A percentile compares a stretch with the other conserved stretches of the same genome.
Conservation (phyloP, 495 filamentous ascomycete species). For the Geoglossum glabrum region DNA sequence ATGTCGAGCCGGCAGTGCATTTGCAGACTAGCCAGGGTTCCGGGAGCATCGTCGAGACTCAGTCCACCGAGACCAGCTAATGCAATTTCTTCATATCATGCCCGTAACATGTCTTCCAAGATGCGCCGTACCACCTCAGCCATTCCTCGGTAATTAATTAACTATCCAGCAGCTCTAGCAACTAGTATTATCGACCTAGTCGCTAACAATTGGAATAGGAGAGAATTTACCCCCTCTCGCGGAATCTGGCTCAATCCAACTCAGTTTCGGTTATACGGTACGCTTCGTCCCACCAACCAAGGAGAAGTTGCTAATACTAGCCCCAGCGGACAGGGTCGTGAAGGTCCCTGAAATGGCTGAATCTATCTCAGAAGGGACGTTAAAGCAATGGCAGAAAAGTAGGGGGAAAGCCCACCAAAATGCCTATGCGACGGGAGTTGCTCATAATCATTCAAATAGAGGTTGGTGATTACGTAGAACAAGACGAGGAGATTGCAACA, state of each 20-base stretch:
- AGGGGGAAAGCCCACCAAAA: conserved; percentile 12
- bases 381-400: conserved; percentile 91
- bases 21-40: conserved; percentile 14
- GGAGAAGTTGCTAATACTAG: neutral
- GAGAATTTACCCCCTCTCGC: neutral
- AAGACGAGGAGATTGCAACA: conserved; percentile 94
- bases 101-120: neutral
- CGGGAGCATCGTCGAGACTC: conserved; percentile 5
- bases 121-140: neutral
- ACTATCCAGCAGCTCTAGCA: neutral
- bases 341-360: conserved; percentile 98
- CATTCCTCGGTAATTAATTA: neutral
- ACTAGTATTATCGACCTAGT: neutral
- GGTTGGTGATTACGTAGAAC: conserved; percentile 84
- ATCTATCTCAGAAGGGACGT: conserved; percentile 91
- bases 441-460: conserved; percentile 22
- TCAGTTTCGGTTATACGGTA: conserved; percentile 2
- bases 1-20: conserved; percentile 22
- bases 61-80: neutral
- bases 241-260: neutral
- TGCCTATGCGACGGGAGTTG: neutral
- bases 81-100: neutral
- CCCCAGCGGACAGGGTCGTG: conserved; percentile 51
- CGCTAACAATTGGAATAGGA: neutral
- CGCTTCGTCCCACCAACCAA: neutral